A percentile compares a stretch with the other conserved stretches of the same genome.
phyloP scores from a whole-genome alignment of 2,329 filamentous ascomycete species.

The Penicillium sp. region DNA sequence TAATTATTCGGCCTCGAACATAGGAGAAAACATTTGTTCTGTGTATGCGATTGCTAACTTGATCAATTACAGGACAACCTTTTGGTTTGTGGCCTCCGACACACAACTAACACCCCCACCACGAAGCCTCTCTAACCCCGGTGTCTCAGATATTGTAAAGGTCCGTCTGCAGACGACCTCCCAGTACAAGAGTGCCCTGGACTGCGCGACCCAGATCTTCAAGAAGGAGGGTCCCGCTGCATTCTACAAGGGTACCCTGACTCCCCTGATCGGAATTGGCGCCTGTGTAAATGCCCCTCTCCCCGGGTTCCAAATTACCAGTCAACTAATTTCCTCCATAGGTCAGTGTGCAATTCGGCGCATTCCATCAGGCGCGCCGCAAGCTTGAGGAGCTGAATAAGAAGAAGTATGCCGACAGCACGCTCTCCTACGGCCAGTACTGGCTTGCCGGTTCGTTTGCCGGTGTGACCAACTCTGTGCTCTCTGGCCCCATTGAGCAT shows the following conservation, averaged over 20 bases:
- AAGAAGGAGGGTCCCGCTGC: conserved; percentile 83
- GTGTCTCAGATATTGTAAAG: conserved; percentile 80
- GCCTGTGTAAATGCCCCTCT: conserved; percentile 68
- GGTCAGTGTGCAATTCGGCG: conserved; percentile 94
- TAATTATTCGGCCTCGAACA: neutral
- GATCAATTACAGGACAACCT: conserved; percentile 56
- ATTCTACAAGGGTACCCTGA: conserved; percentile 98
- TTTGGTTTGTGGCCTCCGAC: conserved; percentile 55
- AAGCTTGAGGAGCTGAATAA: conserved; percentile 77
- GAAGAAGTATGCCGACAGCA: conserved; percentile 43
- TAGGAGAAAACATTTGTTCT: neutral
- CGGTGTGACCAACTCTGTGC: conserved; percentile 81
- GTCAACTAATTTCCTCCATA: conserved; percentile 20
- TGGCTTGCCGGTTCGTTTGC: conserved; percentile 90
- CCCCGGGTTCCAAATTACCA: neutral
- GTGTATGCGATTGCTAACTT: conserved; percentile 28
- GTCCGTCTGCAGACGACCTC: conserved; percentile 90
- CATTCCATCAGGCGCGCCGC: conserved; percentile 89
- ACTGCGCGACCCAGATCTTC: conserved; percentile 81
- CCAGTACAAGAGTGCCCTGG: conserved; percentile 76
- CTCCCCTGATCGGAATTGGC: conserved; percentile 91
- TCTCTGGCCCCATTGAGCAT: conserved; percentile 94
- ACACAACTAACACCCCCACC: neutral
- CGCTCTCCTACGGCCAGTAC: conserved; percentile 81
- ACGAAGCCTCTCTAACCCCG: conserved; percentile 16